Conservation (phyloP, 78 protist species). For the Dictyostelium capitatum region DNA sequence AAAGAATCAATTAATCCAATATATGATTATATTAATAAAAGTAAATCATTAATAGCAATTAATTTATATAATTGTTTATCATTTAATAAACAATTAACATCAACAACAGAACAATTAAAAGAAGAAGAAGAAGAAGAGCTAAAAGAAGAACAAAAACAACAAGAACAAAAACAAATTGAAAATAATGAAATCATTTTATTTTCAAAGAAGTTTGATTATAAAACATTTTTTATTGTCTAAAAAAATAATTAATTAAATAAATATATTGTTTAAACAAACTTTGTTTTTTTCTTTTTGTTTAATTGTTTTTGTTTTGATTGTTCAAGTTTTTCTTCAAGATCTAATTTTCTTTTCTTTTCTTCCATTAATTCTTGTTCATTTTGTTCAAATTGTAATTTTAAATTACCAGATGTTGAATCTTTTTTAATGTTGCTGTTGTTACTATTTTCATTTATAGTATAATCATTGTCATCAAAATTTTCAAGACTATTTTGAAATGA, state of each 20-base stretch:
- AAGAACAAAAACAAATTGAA: neutral
- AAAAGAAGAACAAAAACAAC: neutral
- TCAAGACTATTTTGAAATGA: conserved; percentile 14
- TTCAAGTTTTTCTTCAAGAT: conserved; percentile 15
- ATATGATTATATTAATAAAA: conserved; percentile 1
- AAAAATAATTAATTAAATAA: neutral
- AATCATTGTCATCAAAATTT: neutral
- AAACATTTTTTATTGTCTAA: neutral
- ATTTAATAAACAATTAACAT: neutral
- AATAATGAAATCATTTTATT: neutral
- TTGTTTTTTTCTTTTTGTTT: conserved; percentile 21
- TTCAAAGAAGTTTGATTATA: conserved; percentile 11
- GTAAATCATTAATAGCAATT: conserved; percentile 8
- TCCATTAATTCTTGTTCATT: neutral
- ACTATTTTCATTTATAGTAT: neutral
- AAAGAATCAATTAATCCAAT: conserved; percentile 12
- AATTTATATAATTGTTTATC: conserved; percentile 18
- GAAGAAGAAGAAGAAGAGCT: neutral
- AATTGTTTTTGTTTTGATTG: conserved; percentile 27
- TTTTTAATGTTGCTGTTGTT: neutral
- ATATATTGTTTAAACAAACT: conserved; percentile 7
- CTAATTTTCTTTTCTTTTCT: conserved; percentile 33
- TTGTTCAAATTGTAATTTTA: conserved; percentile 19
- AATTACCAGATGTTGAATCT: neutral
- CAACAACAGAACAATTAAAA: neutral